phyloP scores from a whole-genome alignment of 2,329 filamentous ascomycete genomes.

The Lithohypha guttulata region DNA sequence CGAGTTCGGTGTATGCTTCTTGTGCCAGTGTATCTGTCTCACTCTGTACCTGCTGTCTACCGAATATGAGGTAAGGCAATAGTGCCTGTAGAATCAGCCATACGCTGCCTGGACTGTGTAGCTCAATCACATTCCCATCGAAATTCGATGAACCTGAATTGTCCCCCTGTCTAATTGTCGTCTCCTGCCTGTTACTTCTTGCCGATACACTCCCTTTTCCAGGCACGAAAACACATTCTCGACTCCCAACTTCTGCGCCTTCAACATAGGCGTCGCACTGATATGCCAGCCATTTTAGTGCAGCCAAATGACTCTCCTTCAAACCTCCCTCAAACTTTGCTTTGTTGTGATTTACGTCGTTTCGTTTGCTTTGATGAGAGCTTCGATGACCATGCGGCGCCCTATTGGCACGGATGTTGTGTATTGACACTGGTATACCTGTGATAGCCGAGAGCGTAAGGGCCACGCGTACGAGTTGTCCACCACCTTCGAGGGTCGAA shows the following conservation, averaged over 20 bases:
- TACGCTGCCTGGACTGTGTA: conserved; percentile 43
- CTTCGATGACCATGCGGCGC: background rate
- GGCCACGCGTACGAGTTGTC: conserved; percentile 49
- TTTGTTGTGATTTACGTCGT: too few relatives aligned
- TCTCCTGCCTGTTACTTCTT: background rate
- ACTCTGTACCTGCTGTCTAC: background rate
- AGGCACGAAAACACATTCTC: conserved; percentile 25
- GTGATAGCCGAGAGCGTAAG: conserved; percentile 46
- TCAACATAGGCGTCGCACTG: conserved; percentile 36
- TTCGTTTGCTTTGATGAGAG: background rate
- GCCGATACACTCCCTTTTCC: background rate
- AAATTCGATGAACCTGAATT: too few relatives aligned
- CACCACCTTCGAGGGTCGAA: conserved; percentile 50
- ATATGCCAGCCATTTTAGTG: conserved; percentile 41
- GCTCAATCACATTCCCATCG: conserved; percentile 30
- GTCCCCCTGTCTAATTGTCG: background rate
- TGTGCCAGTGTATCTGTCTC: conserved; percentile 15
- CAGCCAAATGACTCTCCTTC: conserved; percentile 47
- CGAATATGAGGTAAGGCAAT: conserved; percentile 46
- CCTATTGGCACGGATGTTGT: conserved; percentile 44
- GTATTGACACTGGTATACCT: conserved; percentile 39
- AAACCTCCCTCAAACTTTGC: conserved; percentile 38
- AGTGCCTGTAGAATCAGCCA: conserved; percentile 49
- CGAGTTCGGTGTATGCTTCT: conserved; percentile 28
- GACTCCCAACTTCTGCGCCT: conserved; percentile 28